Conservation (phyloP, 2,329 filamentous ascomycete genomes). For the Chaetomium sp. region DNA sequence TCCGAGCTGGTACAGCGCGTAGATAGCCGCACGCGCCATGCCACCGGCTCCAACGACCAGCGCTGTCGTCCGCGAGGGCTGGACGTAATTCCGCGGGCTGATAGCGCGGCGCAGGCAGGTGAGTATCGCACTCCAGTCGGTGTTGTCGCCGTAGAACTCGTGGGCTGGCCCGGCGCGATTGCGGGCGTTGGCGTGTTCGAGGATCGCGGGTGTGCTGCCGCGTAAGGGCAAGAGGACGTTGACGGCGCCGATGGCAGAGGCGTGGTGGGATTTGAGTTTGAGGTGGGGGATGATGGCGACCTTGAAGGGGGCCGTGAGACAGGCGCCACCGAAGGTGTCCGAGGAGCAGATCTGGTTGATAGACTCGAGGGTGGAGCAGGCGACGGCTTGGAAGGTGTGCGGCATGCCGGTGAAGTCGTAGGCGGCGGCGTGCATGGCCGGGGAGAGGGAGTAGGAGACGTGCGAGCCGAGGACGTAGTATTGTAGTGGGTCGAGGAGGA, state of each 20-base stretch:
- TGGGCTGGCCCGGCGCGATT: conserved; percentile 55
- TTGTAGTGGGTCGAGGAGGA: conserved; percentile 57
- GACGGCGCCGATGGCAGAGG: conserved; percentile 63
- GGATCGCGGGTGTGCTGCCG: conserved; percentile 40
- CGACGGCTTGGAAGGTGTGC: conserved; percentile 55
- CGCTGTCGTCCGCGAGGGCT: conserved; percentile 45
- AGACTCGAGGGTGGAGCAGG: conserved; percentile 54
- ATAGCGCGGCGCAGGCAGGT: conserved; percentile 61
- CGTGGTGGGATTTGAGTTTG: conserved; percentile 60
- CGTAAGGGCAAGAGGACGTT: conserved; percentile 65
- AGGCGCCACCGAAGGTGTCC: conserved; percentile 60
- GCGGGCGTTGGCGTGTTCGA: conserved; percentile 51
- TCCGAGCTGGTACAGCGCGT: conserved; percentile 65
- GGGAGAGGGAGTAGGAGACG: conserved; percentile 63
- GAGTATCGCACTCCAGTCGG: conserved; percentile 35
- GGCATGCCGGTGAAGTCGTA: conserved; percentile 61
- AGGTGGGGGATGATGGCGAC: conserved; percentile 59
- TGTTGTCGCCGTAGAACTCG: conserved; percentile 55
- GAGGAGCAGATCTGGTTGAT: conserved; percentile 53
- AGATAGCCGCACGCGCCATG: conserved; percentile 69
- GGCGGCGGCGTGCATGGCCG: conserved; percentile 65
- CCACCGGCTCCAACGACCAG: conserved; percentile 59
- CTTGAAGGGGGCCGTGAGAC: conserved; percentile 64
- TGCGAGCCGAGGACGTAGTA: conserved; percentile 64
- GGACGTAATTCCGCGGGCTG: conserved; percentile 58